These are phyloP conservation scores for Cyberlindnera lachancei DNA, from an alignment of 805 yeast species.

Conservation along the genomic window DNA sequence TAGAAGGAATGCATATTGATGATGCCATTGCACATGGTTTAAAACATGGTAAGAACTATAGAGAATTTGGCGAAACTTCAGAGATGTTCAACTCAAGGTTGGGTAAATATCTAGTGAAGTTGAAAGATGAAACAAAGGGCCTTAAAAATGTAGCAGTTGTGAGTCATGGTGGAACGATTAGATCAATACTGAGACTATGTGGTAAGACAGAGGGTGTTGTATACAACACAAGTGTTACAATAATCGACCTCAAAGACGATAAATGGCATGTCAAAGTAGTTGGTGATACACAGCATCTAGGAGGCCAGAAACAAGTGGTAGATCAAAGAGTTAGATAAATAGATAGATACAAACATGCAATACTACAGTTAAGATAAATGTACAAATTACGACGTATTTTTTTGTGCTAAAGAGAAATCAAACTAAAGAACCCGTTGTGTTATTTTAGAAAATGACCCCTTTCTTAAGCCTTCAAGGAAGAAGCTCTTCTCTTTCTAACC, in stretches of 20 bases:
- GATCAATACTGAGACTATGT: constrained; percentile 48
- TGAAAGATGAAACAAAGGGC: constrained; percentile 25
- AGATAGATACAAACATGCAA: neutral
- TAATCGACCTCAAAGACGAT: constrained; percentile 43
- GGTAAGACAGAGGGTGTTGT: constrained; percentile 40
- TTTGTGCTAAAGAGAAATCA: constrained; percentile 3
- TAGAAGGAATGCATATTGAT: constrained; percentile 63
- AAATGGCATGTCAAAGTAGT: constrained; percentile 42
- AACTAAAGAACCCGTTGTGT: constrained; percentile 3
- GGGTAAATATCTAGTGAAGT: constrained; percentile 36
- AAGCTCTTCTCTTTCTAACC: constrained; percentile 99
- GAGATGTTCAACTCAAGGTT: constrained; percentile 42
- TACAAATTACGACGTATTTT: too few relatives aligned
- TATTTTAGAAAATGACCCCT: constrained; percentile 2
- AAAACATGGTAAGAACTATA: constrained; percentile 45
- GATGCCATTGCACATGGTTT: constrained; percentile 52
- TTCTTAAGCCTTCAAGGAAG: constrained; percentile 83
- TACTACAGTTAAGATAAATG: neutral
- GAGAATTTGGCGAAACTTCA: constrained; percentile 59
- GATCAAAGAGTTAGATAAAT: constrained; percentile 33
- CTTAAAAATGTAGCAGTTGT: constrained; percentile 50
- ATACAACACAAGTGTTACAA: constrained; percentile 67
- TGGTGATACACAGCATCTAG: constrained; percentile 66
- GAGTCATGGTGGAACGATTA: constrained; percentile 79
- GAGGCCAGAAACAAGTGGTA: constrained; percentile 42